Base-by-base conservation (phyloP, 805 yeast species). In the Brettanomyces bruxellensis region DNA sequence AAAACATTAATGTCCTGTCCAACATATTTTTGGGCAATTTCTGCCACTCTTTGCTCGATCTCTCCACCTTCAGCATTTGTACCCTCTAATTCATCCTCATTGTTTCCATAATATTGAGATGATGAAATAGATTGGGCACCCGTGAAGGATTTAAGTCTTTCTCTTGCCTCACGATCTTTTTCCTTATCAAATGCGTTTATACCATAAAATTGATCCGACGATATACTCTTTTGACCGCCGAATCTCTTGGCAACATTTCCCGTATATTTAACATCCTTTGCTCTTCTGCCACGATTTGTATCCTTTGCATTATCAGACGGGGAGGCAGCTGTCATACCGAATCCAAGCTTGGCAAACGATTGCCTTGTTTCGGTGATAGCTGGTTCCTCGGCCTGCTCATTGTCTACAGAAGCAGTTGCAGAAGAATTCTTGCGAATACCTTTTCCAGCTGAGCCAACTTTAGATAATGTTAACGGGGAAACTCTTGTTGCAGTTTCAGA, bases 61-160 rank as follows among this genome's bases (percentile, higher is more conserved):
- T 80, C 80, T 40, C 60, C 59, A 42, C 59, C 61, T 4, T 41
- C 43, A 6, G 45, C 25, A 9, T 34, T 46, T 4, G 42, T 36
- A 12, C 36, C 38, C 45, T 32, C 42, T 34, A 11, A 22, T 12
- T 30, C 38, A 5, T 30, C 34, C n/a, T 62, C 68, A n/a, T 58
- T 64, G 60, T 87, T 91, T 39, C 97, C 97, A 56, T 90, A 93
- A 67, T 93, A 93, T 8, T 93, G 81, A 34, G 90, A 76, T 2
- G 97, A 89, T 1, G 98, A 91, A 54, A 93, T 93, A 5, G 95
- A 78, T 41, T 86, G 83, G 2, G 98, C 95, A 46, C 91, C 93
- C 49, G 77, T 78, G 66, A 86, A 93, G 4, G 83, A 69, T 62
- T 83, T 88, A 46, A 93, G 71, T 58, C 93, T 90, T n/a, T 76